Percentiles rank a stretch among this genome's conserved stretches.
phyloP scores from a whole-genome alignment of 441 rosid genomes.

The Cnidoscolus chayamansa region DNA sequence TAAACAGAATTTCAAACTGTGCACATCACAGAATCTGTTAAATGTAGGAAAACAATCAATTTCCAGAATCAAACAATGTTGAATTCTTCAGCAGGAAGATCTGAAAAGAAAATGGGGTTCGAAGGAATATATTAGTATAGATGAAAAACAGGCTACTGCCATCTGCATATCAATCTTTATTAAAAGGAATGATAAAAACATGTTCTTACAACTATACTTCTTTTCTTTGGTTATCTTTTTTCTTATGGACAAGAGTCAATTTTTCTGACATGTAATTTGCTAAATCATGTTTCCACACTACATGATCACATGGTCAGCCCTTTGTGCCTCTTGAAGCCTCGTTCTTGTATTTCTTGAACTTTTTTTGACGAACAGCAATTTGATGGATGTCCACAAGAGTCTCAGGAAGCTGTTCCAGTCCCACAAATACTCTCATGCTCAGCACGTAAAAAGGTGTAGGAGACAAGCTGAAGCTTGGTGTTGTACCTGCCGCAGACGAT shows the following conservation, averaged over 20 bases:
- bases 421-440: constrained; percentile 88
- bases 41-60: too few species aligned
- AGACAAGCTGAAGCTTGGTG: constrained; percentile 78
- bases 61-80: too few species aligned
- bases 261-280: background rate
- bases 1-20: too few species aligned
- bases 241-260: constrained; percentile 1
- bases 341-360: constrained; percentile 26
- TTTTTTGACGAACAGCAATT: constrained; percentile 78
- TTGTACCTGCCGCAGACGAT: constrained; percentile 49
- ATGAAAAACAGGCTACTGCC: too few species aligned
- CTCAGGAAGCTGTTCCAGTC: constrained; percentile 86
- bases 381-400: constrained; percentile 96
- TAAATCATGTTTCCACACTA: background rate
- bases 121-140: too few species aligned
- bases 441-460: constrained; percentile 61
- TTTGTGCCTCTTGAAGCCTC: background rate
- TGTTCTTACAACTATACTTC: background rate
- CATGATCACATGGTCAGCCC: background rate
- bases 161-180: too few species aligned
- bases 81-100: too few species aligned
- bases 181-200: too few species aligned
- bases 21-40: too few species aligned
- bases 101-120: too few species aligned
- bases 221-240: background rate